Evolutionary conservation across 1,284 basidiomycete genomes (phyloP).

Genomic region (Porogramme epimiltina): DNA sequence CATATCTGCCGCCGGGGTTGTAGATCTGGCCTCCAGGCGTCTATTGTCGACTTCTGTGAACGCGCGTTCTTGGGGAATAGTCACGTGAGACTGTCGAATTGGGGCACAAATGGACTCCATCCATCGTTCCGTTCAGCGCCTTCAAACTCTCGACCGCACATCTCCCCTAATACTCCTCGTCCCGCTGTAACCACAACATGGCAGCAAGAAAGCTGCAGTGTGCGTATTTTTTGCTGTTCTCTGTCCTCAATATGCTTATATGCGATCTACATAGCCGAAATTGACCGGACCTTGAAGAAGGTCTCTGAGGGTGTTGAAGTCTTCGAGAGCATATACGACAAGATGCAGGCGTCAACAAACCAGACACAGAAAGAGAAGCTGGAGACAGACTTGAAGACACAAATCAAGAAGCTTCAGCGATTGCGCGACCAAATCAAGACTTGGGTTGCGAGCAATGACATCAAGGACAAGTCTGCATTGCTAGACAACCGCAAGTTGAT

Average conservation of each 20-base stretch:
- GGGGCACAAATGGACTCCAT: constrained; percentile 24
- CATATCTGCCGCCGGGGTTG: no score
- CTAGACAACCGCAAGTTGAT: constrained; percentile 95
- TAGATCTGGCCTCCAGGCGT: no score
- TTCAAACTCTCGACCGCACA: constrained; percentile 18
- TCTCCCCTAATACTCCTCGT: constrained; percentile 23
- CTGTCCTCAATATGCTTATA: background rate
- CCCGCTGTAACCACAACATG: constrained; percentile 50
- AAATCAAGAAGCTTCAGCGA: constrained; percentile 99
- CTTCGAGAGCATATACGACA: constrained; percentile 95
- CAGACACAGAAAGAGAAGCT: constrained; percentile 97
- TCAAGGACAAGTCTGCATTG: constrained; percentile 97
- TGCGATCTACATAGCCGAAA: constrained; percentile 69
- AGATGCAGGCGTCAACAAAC: constrained; percentile 93
- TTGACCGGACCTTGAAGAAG: constrained; percentile 95
- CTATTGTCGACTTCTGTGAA: no score
- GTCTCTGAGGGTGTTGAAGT: constrained; percentile 92
- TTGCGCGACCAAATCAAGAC: constrained; percentile 99
- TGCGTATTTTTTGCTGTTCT: constrained; percentile 35
- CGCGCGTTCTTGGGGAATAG: background rate
- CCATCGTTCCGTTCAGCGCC: constrained; percentile 17
- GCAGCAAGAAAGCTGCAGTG: constrained; percentile 84
- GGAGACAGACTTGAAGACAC: constrained; percentile 93
- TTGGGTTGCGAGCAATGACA: constrained; percentile 97
- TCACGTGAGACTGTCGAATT: constrained; percentile 16